These are phyloP conservation scores for Aspergillus hancockii DNA, from an alignment of 495 filamentous ascomycete genomes.

Conservation along the genomic window DNA sequence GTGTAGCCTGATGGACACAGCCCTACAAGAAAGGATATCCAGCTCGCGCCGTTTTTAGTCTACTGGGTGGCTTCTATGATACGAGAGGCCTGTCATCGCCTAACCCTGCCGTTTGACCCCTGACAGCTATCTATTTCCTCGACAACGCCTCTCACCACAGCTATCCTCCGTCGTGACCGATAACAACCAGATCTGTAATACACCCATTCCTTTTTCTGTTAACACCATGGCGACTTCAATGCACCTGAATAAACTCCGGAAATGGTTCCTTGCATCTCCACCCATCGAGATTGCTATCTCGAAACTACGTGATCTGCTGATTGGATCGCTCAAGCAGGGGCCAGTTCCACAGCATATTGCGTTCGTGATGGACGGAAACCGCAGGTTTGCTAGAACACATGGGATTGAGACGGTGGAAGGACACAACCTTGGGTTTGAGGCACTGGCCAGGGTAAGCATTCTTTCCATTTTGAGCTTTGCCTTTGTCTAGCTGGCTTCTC, in stretches of 20 bases:
- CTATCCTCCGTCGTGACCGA: neutral
- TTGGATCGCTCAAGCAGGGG: conserved; percentile 85
- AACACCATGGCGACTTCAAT: conserved; percentile 51
- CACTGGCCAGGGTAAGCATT: conserved; percentile 69
- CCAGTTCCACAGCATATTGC: conserved; percentile 92
- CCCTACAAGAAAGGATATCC: conserved; percentile 12
- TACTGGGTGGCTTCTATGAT: conserved; percentile 7
- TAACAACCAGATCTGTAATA: neutral
- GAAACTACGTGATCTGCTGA: conserved; percentile 73
- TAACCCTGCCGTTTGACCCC: conserved; percentile 1
- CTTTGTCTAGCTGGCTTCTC: neutral
- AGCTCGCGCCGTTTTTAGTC: conserved; percentile 9
- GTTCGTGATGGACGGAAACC: conserved; percentile 98
- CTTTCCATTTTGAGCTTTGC: neutral
- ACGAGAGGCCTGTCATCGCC: neutral
- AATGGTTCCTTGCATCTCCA: conserved; percentile 87
- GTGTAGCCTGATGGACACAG: conserved; percentile 30
- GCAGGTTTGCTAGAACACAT: conserved; percentile 83
- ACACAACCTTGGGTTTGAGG: conserved; percentile 96
- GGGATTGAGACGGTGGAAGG: conserved; percentile 96
- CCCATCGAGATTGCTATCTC: conserved; percentile 81
- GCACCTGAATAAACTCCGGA: conserved; percentile 73
- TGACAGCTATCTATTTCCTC: neutral
- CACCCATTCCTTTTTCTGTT: neutral
- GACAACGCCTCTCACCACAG: neutral